Evolutionary conservation across 345 rosid species (phyloP).

Genomic region (Firmiana major): DNA sequence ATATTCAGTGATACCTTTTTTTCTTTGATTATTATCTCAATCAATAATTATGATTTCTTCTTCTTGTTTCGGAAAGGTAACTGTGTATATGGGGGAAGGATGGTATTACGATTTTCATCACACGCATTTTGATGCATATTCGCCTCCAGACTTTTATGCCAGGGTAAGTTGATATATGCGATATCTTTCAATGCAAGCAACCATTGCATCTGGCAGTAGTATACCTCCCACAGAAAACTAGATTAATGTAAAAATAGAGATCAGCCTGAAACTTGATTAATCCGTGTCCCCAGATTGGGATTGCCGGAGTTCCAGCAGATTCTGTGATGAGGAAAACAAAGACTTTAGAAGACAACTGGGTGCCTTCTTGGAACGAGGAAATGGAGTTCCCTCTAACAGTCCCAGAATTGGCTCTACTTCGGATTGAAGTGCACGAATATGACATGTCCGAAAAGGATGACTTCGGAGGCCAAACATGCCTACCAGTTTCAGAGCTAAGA

Average conservation of each 20-base stretch:
- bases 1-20: background rate
- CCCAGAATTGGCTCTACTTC: constrained; percentile 77
- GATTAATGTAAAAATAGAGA: background rate
- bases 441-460: constrained; percentile 90
- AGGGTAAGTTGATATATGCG: constrained; percentile 41
- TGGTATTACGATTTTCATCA: constrained; percentile 67
- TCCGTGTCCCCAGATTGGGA: constrained; percentile 56
- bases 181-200: background rate
- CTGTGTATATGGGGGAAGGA: constrained; percentile 88
- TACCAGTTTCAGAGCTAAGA: constrained; percentile 68
- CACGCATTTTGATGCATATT: constrained; percentile 58
- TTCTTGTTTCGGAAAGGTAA: constrained; percentile 42
- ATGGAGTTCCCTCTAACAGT: constrained; percentile 83
- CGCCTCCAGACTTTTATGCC: constrained; percentile 56
- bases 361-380: constrained; percentile 73
- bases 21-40: background rate
- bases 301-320: constrained; percentile 85
- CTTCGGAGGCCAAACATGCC: constrained; percentile 87
- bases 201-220: background rate
- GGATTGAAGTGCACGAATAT: constrained; percentile 84
- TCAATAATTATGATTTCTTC: background rate
- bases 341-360: constrained; percentile 70
- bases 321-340: constrained; percentile 68
- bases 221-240: background rate
- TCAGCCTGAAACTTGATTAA: background rate